Base-by-base conservation (phyloP, 2,329 filamentous ascomycete genomes). In the Knoxdaviesia proteae region DNA sequence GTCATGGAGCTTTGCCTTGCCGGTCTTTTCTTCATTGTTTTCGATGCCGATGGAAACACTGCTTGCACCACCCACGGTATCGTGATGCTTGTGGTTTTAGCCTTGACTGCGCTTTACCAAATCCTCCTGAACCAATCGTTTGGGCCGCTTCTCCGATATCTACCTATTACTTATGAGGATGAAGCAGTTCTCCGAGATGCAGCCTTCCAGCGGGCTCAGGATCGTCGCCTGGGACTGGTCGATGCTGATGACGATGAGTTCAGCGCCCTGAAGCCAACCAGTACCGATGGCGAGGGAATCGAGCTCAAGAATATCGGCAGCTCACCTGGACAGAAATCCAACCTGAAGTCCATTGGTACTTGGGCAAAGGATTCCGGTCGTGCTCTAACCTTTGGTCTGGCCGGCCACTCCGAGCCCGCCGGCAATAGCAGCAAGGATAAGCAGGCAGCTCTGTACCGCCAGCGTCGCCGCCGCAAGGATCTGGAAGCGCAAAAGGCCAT, bases 151-250 rank as follows among this genome's bases (percentile, higher is more conserved):
- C 78, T 93, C 55, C 74, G 80, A 36, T 94, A 94, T 53, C 64
- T 98, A 4, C 90, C 90, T 0, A 92, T 96, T 48, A 96, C 88
- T 0, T 76, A 96, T 44, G 90, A 98, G 56, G 90, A 96, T 48
- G 88, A 94, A 54, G 90, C 90, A 3, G 83, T 90, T 1, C 64
- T 83, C n/a, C 78, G 88, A 6, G 90, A 98, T 50, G 76, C 88
- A 53, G 83, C 81, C 36, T 98, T 96, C 54, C 79, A 84, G 50
- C 69, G 80, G 39, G 79, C 78, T 4, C 84, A 92, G 55, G 75
- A 78, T 45, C 67, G 66, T 29, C 77, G 80, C 6, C 71, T 87
- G 44, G 77, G 78, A 0, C 57, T 82, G 6, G 47, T 64, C 0
- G 62, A 70, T 0, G 67, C 71, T 7, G 65, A 68, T 3, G 58